These are phyloP conservation scores for Otatea glauca DNA, from an alignment of 176 grass and related monocot species.

Conservation along the genomic window DNA sequence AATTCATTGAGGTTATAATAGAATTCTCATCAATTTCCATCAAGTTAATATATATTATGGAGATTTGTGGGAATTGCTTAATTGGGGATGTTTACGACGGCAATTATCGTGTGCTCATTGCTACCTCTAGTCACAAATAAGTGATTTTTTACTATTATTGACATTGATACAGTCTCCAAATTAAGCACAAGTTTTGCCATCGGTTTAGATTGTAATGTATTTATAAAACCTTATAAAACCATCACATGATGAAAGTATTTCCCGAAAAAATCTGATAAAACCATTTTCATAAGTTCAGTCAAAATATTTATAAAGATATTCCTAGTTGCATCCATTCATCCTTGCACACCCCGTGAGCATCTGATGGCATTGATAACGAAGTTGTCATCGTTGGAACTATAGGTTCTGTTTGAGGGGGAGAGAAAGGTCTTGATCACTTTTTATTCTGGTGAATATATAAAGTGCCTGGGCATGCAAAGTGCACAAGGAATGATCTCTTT, in stretches of 20 bases:
- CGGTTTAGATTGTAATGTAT: neutral
- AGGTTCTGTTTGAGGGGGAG: constrained; percentile 41
- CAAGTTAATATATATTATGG: neutral
- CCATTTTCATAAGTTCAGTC: neutral
- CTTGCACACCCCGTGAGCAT: neutral
- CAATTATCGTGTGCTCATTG: neutral
- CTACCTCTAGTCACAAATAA: neutral
- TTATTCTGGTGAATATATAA: constrained; percentile 67
- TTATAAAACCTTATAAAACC: neutral
- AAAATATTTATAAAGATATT: neutral
- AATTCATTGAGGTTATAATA: neutral
- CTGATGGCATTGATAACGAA: neutral
- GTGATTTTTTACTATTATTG: neutral
- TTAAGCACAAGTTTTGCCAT: neutral
- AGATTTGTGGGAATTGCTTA: neutral
- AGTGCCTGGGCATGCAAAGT: constrained; percentile 59
- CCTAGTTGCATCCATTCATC: neutral
- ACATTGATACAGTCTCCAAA: neutral
- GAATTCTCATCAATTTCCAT: neutral
- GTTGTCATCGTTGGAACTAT: constrained; percentile 26
- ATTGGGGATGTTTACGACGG: neutral
- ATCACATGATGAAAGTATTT: neutral
- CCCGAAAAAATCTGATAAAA: neutral
- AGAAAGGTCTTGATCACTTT: constrained; percentile 56
- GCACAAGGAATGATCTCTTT: constrained; percentile 61